A percentile compares a stretch with the other conserved stretches of the same genome.
phyloP scores from a whole-genome alignment of 179 eudicot species.

The Gypsophila paniculata region DNA sequence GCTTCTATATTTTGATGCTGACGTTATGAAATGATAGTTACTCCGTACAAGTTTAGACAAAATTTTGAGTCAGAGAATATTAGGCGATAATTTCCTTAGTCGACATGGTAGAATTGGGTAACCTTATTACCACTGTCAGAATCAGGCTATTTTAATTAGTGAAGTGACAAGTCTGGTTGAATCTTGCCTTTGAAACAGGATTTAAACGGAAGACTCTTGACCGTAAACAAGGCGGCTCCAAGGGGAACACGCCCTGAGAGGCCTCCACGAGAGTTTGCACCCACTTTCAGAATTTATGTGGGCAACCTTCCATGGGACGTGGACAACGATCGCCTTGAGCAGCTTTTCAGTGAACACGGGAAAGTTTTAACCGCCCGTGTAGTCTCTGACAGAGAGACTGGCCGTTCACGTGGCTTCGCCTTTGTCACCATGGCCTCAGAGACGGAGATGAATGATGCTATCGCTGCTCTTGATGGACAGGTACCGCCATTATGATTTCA shows the following conservation, averaged over 20 bases:
- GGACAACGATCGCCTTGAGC: conserved; percentile 66
- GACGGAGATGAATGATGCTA: conserved; percentile 75
- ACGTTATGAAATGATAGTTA: neutral
- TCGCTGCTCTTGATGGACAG: conserved; percentile 86
- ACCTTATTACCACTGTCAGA: neutral
- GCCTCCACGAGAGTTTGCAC: conserved; percentile 43
- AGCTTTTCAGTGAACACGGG: conserved; percentile 75
- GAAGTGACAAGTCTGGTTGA: conserved; percentile 1
- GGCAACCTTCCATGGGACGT: conserved; percentile 93
- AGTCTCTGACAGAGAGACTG: conserved; percentile 69
- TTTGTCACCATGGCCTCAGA: conserved; percentile 81
- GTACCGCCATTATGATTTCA: conserved; percentile 32
- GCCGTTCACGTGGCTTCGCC: conserved; percentile 91
- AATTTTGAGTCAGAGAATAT: neutral
- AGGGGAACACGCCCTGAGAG: conserved; percentile 70
- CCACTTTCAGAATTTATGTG: conserved; percentile 59
- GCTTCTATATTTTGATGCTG: neutral
- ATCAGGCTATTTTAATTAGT: neutral
- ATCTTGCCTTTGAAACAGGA: conserved; percentile 44
- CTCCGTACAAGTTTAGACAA: neutral
- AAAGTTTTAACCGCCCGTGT: conserved; percentile 67
- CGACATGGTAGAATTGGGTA: neutral
- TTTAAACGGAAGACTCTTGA: conserved; percentile 61
- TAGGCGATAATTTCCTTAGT: neutral
- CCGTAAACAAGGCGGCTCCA: conserved; percentile 91